A percentile compares a stretch with the other conserved stretches of the same genome.
phyloP scores from a whole-genome alignment of 768 basidiomycete genomes.

The Exidia glandulosa region DNA sequence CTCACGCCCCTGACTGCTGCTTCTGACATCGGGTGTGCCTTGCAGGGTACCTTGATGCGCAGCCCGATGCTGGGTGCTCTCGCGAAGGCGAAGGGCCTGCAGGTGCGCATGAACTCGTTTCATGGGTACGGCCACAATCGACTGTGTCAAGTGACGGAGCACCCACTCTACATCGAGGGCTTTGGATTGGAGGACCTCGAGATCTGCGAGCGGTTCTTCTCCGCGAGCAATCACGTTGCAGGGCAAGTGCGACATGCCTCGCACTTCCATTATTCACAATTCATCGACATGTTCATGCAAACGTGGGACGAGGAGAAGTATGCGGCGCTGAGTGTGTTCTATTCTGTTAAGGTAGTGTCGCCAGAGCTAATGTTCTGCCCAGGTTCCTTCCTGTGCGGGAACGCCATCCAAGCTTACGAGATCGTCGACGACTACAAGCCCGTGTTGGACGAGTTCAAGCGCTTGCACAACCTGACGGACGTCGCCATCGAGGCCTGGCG shows the following conservation, averaged over 20 bases:
- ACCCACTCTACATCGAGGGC: slow-evolving; percentile 8
- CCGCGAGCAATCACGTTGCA: slow-evolving; percentile 8
- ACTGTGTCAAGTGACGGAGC: slow-evolving; percentile 9
- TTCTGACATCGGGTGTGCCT: too few relatives aligned
- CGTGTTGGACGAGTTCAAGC: background rate
- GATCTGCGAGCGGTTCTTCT: slow-evolving; percentile 10
- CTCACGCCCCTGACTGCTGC: too few relatives aligned
- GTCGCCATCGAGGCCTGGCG: slow-evolving; percentile 7
- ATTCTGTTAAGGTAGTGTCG: background rate
- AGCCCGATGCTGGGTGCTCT: too few relatives aligned
- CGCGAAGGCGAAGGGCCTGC: too few relatives aligned
- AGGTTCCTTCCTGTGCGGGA: background rate
- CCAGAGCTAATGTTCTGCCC: background rate
- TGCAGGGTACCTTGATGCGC: too few relatives aligned
- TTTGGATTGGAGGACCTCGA: slow-evolving; percentile 13
- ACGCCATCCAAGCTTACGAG: slow-evolving; percentile 4
- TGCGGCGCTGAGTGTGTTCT: slow-evolving; percentile 11
- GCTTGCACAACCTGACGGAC: background rate
- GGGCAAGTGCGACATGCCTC: slow-evolving; percentile 9
- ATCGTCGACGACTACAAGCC: slow-evolving; percentile 7
- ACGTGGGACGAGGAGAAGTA: slow-evolving; percentile 16
- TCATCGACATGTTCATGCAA: slow-evolving; percentile 12
- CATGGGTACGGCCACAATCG: too few relatives aligned
- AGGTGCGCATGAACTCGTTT: slow-evolving; percentile 3
- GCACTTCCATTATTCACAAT: slow-evolving; percentile 17